Evolutionary conservation across 352 stramenopile genomes (phyloP).

Genomic region (Pelagophyceae sp.): DNA sequence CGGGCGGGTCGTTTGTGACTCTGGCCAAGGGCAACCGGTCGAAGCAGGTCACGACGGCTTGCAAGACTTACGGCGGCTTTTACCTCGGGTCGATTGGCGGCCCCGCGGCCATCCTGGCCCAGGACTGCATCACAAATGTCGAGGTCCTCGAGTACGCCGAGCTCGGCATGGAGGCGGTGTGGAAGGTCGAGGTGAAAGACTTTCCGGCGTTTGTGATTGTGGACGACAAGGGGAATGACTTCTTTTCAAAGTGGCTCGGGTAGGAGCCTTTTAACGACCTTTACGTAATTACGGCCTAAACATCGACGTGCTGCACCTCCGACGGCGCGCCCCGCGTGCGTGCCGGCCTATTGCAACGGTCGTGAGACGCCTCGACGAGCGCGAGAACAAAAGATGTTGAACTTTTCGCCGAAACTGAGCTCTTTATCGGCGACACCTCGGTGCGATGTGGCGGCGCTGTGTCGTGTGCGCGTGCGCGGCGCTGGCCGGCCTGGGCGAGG

Average conservation of each 20-base stretch:
- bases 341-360: no score
- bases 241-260: constrained; percentile 69
- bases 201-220: constrained; percentile 82
- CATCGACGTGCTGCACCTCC: no score
- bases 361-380: no score
- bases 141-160: constrained; percentile 76
- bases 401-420: no score
- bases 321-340: no score
- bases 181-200: constrained; percentile 77
- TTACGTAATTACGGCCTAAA: no score
- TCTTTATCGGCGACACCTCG: no score
- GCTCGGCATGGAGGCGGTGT: constrained; percentile 79
- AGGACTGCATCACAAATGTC: constrained; percentile 78
- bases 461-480: neutral
- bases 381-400: no score
- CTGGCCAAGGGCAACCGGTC: constrained; percentile 76
- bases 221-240: constrained; percentile 76
- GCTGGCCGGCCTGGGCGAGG: no score
- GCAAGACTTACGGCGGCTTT: constrained; percentile 76
- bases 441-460: no score
- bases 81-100: constrained; percentile 76
- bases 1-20: constrained; percentile 67
- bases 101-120: constrained; percentile 69
- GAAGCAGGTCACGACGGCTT: constrained; percentile 68
- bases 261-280: no score